Evolutionary conservation across 75 land plant genomes (phyloP).

Genomic region (Larix kaempferi): DNA sequence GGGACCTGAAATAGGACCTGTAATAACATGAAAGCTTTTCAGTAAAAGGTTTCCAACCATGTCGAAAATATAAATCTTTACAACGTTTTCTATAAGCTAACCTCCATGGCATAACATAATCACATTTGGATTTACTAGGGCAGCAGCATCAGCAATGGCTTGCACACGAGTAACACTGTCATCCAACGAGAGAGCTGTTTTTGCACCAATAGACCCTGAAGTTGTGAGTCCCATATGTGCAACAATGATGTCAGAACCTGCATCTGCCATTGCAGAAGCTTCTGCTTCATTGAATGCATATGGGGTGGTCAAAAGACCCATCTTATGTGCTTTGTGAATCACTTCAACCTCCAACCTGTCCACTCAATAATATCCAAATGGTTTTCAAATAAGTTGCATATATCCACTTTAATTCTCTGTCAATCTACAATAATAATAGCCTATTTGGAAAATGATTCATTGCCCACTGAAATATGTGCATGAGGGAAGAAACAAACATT

Average conservation of each 20-base stretch:
- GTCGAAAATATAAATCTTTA: neutral
- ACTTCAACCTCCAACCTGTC: constrained; percentile 90
- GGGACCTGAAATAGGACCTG: constrained; percentile 98
- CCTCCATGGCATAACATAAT: constrained; percentile 99
- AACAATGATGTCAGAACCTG: constrained; percentile 95
- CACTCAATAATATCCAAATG: neutral
- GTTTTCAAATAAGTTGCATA: neutral
- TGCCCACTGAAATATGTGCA: neutral
- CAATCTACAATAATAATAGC: neutral
- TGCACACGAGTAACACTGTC: constrained; percentile 87
- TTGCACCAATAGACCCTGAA: constrained; percentile 95
- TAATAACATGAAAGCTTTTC: neutral
- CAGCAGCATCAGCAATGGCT: constrained; percentile 92
- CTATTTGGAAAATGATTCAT: neutral
- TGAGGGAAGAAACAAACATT: neutral
- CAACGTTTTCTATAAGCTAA: constrained; percentile 15
- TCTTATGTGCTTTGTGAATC: constrained; percentile 85
- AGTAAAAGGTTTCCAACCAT: neutral
- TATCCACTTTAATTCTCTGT: neutral
- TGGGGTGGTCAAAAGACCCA: constrained; percentile 96
- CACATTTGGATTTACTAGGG: constrained; percentile 60
- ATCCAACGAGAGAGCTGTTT: constrained; percentile 76
- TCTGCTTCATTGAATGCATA: constrained; percentile 91
- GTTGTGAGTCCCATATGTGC: constrained; percentile 99
- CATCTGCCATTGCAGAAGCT: constrained; percentile 88